A percentile compares a stretch with the other conserved stretches of the same genome.
These are phyloP conservation scores for Elongisporangium anandrum DNA, from an alignment of 352 stramenopile genomes.

Conservation along the genomic window DNA sequence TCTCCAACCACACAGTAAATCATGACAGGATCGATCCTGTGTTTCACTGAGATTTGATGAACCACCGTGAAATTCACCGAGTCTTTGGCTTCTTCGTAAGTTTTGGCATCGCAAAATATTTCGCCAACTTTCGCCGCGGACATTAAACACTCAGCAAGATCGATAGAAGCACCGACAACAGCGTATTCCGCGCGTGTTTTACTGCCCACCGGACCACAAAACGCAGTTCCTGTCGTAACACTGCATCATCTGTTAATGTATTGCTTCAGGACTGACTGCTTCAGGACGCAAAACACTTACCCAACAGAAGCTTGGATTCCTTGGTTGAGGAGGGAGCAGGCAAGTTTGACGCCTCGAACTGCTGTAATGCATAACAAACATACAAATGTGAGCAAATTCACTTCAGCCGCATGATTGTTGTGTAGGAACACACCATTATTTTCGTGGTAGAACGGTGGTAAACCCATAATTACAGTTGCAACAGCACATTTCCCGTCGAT, in stretches of 20 bases:
- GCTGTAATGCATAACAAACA: slow-evolving; percentile 14
- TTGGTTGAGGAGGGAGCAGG: slow-evolving; percentile 56
- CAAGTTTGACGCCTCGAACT: slow-evolving; percentile 60
- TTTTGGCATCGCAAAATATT: slow-evolving; percentile 72
- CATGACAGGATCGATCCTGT: slow-evolving; percentile 36
- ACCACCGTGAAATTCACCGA: slow-evolving; percentile 42
- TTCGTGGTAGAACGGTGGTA: slow-evolving; percentile 81
- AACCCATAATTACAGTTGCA: slow-evolving; percentile 71
- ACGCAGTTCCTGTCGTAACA: slow-evolving; percentile 64
- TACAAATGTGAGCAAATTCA: no score
- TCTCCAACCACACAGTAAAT: slow-evolving; percentile 43
- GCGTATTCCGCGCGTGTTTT: slow-evolving; percentile 68
- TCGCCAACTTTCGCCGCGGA: slow-evolving; percentile 39
- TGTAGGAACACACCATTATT: slow-evolving; percentile 50
- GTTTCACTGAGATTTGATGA: slow-evolving; percentile 55
- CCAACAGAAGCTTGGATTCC: slow-evolving; percentile 61
- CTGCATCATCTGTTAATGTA: slow-evolving; percentile 19
- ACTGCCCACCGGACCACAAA: slow-evolving; percentile 71
- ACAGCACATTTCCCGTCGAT: slow-evolving; percentile 85
- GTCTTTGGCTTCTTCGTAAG: slow-evolving; percentile 50
- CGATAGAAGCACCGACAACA: slow-evolving; percentile 80
- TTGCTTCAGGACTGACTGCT: not conserved
- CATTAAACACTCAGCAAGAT: slow-evolving; percentile 78
- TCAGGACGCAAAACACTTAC: slow-evolving; percentile 14
- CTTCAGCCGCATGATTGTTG: no score